A percentile compares a stretch with the other conserved stretches of the same genome.
Conservation (phyloP, 495 filamentous ascomycete species). For the Penicillium diatomitis region DNA sequence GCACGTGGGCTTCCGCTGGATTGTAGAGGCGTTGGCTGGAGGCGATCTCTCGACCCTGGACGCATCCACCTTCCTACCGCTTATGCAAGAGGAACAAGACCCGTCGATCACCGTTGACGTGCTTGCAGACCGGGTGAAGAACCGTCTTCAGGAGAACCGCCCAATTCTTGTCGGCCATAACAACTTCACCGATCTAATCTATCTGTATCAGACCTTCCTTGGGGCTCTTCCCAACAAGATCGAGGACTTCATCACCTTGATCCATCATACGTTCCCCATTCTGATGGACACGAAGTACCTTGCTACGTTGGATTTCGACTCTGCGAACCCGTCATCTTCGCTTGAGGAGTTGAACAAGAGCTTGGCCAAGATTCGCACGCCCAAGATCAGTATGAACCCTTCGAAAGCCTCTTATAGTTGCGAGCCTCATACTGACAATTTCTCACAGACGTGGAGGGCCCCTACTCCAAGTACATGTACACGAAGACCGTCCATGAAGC, state of each 20-base stretch:
- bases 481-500: slow-evolving; percentile 50
- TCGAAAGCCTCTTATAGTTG: not conserved
- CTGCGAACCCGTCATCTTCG: slow-evolving; percentile 40
- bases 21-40: slow-evolving; percentile 59
- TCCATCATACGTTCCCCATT: slow-evolving; percentile 53
- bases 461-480: slow-evolving; percentile 40
- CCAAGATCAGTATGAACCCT: slow-evolving; percentile 38
- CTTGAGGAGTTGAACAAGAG: slow-evolving; percentile 40
- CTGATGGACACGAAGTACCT: slow-evolving; percentile 77
- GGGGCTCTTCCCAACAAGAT: slow-evolving; percentile 53
- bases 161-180: slow-evolving; percentile 69
- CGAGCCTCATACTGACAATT: not conserved
- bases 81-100: slow-evolving; percentile 36
- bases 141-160: slow-evolving; percentile 33
- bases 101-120: slow-evolving; percentile 19
- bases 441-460: slow-evolving; percentile 19
- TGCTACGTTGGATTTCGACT: slow-evolving; percentile 45
- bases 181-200: slow-evolving; percentile 63
- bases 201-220: slow-evolving; percentile 62
- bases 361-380: slow-evolving; percentile 27
- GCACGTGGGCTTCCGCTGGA: slow-evolving; percentile 56
- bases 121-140: slow-evolving; percentile 20
- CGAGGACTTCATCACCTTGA: slow-evolving; percentile 46
- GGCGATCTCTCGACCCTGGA: slow-evolving; percentile 46
- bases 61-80: slow-evolving; percentile 26